Percentiles rank a stretch among this genome's conserved stretches.
Evolutionary conservation across 1,139 yeast genomes (phyloP).

Genomic region (Taphrina confusa): DNA sequence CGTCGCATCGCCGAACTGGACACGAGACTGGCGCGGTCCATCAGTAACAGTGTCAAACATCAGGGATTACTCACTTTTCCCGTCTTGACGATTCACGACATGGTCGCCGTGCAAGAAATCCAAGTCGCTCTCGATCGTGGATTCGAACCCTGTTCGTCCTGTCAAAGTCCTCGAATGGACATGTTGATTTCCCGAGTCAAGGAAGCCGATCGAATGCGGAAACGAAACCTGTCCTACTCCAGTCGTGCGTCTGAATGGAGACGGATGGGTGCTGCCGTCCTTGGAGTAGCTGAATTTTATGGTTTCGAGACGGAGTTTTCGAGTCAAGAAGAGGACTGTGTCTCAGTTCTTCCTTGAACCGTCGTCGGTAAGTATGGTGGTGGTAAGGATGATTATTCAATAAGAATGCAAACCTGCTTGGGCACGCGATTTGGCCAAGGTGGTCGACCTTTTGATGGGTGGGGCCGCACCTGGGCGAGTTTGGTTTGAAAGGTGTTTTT

Average conservation of each 20-base stretch:
- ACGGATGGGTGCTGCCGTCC: conserved; percentile 4
- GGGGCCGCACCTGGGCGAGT: no score
- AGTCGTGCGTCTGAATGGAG: background rate
- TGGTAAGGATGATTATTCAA: no score
- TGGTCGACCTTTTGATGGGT: no score
- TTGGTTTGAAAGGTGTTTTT: no score
- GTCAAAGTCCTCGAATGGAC: conserved; percentile 4
- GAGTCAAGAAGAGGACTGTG: no score
- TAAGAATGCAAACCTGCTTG: no score
- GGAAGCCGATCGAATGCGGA: background rate
- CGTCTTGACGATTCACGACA: conserved; percentile 5
- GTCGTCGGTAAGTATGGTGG: no score
- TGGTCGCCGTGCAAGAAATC: conserved; percentile 4
- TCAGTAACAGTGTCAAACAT: background rate
- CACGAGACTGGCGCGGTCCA: background rate
- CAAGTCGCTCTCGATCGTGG: conserved; percentile 1
- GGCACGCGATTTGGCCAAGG: no score
- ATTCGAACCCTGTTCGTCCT: background rate
- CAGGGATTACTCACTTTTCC: background rate
- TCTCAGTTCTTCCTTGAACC: no score
- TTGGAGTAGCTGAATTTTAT: background rate
- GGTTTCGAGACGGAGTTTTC: background rate
- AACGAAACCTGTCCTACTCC: background rate
- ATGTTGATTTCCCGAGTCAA: background rate
- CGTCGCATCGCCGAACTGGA: conserved; percentile 2